These are phyloP conservation scores for Metschnikowia lachancei DNA, from an alignment of 805 yeast genomes.

Conservation along the genomic window DNA sequence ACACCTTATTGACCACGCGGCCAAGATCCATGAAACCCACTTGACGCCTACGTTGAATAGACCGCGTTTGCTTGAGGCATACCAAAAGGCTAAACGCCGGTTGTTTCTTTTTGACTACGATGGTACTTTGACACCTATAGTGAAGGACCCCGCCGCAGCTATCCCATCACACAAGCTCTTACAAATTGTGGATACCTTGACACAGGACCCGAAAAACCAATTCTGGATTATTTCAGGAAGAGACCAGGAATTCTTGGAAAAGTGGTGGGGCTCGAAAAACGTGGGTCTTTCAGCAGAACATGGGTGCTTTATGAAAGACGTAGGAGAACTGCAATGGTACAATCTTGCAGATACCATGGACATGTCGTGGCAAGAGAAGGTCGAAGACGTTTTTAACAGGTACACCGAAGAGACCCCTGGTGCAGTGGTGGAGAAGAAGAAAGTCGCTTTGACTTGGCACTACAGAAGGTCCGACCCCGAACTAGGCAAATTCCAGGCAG, in stretches of 20 bases:
- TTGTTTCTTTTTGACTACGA: conserved; percentile 92
- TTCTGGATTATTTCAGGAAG: conserved; percentile 97
- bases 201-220: conserved; percentile 75
- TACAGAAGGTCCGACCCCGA: conserved; percentile 94
- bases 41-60: conserved; percentile 73
- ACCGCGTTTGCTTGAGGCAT: conserved; percentile 58
- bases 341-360: conserved; percentile 79
- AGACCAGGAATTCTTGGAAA: conserved; percentile 83
- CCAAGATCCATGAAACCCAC: conserved; percentile 44
- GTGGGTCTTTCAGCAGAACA: conserved; percentile 94
- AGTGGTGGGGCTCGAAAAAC: conserved; percentile 74
- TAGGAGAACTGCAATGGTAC: conserved; percentile 68
- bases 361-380: conserved; percentile 93
- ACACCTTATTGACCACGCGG: conserved; percentile 43
- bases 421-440: conserved; percentile 77
- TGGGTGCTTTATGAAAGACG: conserved; percentile 87
- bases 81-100: conserved; percentile 60
- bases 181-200: conserved; percentile 54
- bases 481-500: conserved; percentile 83
- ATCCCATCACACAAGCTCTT: conserved; percentile 79
- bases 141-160: conserved; percentile 96
- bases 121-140: conserved; percentile 96
- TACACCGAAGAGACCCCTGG: conserved; percentile 92
- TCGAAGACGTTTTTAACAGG: conserved; percentile 64
- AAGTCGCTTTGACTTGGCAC: conserved; percentile 97